Evolutionary conservation across 441 rosid species (phyloP), one percentile per base, ranked within the genome.

Genomic region (Croton laevigatus): DNA sequence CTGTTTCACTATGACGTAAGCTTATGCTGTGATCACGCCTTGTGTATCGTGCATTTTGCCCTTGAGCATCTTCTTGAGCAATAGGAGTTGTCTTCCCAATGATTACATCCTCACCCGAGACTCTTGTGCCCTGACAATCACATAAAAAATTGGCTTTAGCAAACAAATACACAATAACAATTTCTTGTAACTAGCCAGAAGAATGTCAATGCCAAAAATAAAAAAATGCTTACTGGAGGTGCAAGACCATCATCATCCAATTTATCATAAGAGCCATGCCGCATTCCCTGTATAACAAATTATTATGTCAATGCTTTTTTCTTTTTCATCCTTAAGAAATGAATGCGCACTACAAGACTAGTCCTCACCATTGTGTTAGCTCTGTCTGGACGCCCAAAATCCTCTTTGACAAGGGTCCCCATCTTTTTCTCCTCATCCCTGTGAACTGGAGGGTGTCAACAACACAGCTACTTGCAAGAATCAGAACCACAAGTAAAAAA

Each of bases 321-420:
- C 19, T 52, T 44, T 14, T 34, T 20, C 67, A n/a, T n/a, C n/a
- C n/a, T n/a, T 55, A 58, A 58, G 62, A 59, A 68, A 49, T 38
- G 37, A 40, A 58, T 22, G 27, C 22, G 68, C 34, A 51, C 37
- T 48, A 36, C 46, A 59, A 76, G 61, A 45, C 60, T 19, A 63
- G 27, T 65, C 49, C 73, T 76, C 67, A 95, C 99, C 99, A 93
- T 87, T 46, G 99, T 95, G 78, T 80, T 89, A 70, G 87, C 80
- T 81, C 97, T 87, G 78, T 93, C 97, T 13, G 99, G 98, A 62
- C 91, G 96, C 22, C 98, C 98, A 71, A 95, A 95, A 82, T 95
- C 98, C 80, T 95, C 99, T 85, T 95, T 95, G 70, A 95, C 96
- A 66, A 95, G 98, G 13, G 98, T 95, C 20, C 99, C 99, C 99